Conservation (phyloP, 1,284 basidiomycete genomes). For the Tilletia setariae region DNA sequence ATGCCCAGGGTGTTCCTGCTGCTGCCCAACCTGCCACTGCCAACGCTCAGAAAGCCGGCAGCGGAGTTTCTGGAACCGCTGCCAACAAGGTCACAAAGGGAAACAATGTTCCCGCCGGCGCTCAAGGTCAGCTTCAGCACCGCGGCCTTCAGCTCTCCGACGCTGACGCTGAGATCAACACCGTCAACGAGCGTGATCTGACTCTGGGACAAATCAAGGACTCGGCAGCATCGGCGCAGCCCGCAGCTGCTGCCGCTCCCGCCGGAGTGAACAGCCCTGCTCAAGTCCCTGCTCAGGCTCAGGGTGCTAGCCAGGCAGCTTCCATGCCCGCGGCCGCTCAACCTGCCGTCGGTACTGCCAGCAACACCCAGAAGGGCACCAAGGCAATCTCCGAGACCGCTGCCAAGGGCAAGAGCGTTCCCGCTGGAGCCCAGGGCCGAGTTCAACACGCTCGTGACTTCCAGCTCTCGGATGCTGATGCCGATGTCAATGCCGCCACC, state of each 20-base stretch:
- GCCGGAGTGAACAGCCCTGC: background rate
- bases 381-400: too few species aligned
- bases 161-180: background rate
- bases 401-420: too few species aligned
- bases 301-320: background rate
- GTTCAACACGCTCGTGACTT: too few species aligned
- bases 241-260: background rate
- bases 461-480: too few species aligned
- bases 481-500: background rate
- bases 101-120: background rate
- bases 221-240: background rate
- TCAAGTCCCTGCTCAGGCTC: background rate
- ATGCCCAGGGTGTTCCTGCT: too few species aligned
- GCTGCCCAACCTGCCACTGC: too few species aligned
- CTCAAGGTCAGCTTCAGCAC: background rate
- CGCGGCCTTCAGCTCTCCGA: background rate
- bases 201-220: background rate
- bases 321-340: conserved; percentile 2
- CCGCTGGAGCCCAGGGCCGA: too few species aligned
- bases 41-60: background rate
- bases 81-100: background rate
- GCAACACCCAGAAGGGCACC: background rate
- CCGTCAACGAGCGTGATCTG: background rate
- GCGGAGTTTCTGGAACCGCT: background rate
- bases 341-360: background rate